A percentile compares a stretch with the other conserved stretches of the same genome.
These are phyloP conservation scores for Smallanthus sonchifolius DNA, from an alignment of 129 eudicot genomes.

Conservation along the genomic window DNA sequence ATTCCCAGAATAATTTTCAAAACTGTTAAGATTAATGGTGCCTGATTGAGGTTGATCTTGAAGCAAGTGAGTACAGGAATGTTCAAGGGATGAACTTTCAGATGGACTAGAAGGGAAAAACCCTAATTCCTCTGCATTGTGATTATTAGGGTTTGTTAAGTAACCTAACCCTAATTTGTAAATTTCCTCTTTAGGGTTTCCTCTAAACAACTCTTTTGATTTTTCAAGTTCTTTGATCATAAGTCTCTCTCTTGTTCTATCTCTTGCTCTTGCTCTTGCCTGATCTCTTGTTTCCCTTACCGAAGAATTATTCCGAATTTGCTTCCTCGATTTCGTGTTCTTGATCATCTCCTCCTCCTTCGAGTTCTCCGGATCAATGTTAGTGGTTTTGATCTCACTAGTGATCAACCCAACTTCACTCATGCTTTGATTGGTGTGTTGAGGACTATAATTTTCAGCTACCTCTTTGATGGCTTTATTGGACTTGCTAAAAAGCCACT, in stretches of 20 bases:
- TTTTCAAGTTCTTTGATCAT: conserved; percentile 29
- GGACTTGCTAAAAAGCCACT: conserved; percentile 63
- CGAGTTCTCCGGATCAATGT: neutral
- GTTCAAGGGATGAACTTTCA: conserved; percentile 12
- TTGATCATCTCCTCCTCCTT: conserved; percentile 13
- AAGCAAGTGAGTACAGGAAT: conserved; percentile 1
- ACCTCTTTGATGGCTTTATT: conserved; percentile 50
- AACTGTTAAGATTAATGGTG: neutral
- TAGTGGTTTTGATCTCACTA: conserved; percentile 3
- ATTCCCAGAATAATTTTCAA: conserved; percentile 12
- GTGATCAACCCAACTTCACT: neutral
- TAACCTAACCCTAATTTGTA: conserved; percentile 33
- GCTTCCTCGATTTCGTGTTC: conserved; percentile 17
- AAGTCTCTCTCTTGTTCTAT: conserved; percentile 45
- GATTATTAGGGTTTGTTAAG: conserved; percentile 26
- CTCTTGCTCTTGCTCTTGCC: conserved; percentile 59
- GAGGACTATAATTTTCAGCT: conserved; percentile 10
- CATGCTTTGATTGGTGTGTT: conserved; percentile 11
- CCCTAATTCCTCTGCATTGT: conserved; percentile 16
- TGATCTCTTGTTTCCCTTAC: conserved; percentile 35
- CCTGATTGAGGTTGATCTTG: neutral
- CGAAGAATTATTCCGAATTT: neutral
- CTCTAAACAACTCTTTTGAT: conserved; percentile 1
- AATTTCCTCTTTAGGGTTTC: conserved; percentile 20
- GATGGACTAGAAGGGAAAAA: conserved; percentile 11